Conservation (phyloP, 2,329 filamentous ascomycete species). For the Penicillium italicum region DNA sequence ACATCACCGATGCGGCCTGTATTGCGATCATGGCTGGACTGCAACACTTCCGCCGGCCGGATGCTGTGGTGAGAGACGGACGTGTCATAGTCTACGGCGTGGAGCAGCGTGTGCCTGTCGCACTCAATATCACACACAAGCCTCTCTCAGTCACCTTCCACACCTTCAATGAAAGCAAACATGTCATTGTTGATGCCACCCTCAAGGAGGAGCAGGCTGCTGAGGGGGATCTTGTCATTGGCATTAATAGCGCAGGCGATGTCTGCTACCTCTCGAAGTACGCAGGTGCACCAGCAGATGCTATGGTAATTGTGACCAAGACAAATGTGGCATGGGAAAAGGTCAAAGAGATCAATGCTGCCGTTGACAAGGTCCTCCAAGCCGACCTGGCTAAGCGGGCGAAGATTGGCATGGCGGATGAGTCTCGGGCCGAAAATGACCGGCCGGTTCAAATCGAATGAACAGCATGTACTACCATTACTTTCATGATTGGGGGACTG, state of each 20-base stretch:
- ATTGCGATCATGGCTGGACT: constrained; percentile 83
- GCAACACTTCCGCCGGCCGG: constrained; percentile 85
- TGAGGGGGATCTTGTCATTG: constrained; percentile 70
- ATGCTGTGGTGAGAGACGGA: constrained; percentile 81
- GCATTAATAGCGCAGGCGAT: constrained; percentile 84
- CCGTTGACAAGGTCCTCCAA: constrained; percentile 69
- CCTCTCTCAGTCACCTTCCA: constrained; percentile 89
- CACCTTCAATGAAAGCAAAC: constrained; percentile 59
- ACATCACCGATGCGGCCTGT: constrained; percentile 80
- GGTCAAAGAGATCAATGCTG: constrained; percentile 71
- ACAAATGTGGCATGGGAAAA: constrained; percentile 70
- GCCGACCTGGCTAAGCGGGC: constrained; percentile 64
- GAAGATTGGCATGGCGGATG: constrained; percentile 72
- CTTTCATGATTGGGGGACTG: constrained; percentile 23
- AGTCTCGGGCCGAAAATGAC: constrained; percentile 81
- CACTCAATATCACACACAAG: constrained; percentile 84
- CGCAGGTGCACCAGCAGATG: constrained; percentile 78
- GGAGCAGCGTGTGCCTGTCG: constrained; percentile 83
- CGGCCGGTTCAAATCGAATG: constrained; percentile 49
- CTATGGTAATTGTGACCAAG: constrained; percentile 71
- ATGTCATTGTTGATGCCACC: constrained; percentile 46
- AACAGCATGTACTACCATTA: constrained; percentile 22
- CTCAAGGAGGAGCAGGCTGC: constrained; percentile 52
- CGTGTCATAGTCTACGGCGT: constrained; percentile 78
- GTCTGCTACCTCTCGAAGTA: constrained; percentile 89